A percentile compares a stretch with the other conserved stretches of the same genome.
Evolutionary conservation across 2,329 filamentous ascomycete species (phyloP).

Genomic region (Clonostachys rosea): DNA sequence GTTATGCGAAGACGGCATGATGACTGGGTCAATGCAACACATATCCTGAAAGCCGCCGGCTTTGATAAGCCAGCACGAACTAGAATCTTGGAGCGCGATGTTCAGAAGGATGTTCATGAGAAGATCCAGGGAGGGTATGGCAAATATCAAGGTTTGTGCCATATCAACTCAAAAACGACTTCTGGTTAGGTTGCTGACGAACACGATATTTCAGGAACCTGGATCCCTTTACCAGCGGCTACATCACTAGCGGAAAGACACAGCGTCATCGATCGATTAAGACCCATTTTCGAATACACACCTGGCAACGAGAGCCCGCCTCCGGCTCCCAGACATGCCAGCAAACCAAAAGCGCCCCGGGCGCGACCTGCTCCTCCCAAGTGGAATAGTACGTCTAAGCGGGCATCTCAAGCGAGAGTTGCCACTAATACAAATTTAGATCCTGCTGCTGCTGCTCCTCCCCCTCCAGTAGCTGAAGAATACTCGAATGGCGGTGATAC

Average conservation of each 20-base stretch:
- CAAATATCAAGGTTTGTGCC: slow-evolving; percentile 80
- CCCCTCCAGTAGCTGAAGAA: slow-evolving; percentile 41
- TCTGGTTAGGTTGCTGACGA: slow-evolving; percentile 4
- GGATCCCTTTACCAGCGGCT: slow-evolving; percentile 85
- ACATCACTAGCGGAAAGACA: slow-evolving; percentile 82
- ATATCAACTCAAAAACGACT: neutral
- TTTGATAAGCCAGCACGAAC: slow-evolving; percentile 97
- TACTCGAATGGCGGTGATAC: slow-evolving; percentile 49
- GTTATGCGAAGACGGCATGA: slow-evolving; percentile 92
- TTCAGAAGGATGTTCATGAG: slow-evolving; percentile 93
- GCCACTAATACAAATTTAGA: neutral
- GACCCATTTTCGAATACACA: slow-evolving; percentile 84
- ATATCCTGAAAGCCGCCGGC: slow-evolving; percentile 93
- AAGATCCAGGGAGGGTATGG: slow-evolving; percentile 98
- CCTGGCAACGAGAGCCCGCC: slow-evolving; percentile 85
- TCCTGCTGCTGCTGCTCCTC: slow-evolving; percentile 7
- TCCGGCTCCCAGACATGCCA: slow-evolving; percentile 87
- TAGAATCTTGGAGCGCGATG: slow-evolving; percentile 90
- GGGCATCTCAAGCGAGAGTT: neutral
- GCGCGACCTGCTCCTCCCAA: slow-evolving; percentile 46
- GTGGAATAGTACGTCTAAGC: slow-evolving; percentile 33
- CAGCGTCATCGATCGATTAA: slow-evolving; percentile 76
- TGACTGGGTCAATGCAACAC: slow-evolving; percentile 99
- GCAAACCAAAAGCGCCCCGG: slow-evolving; percentile 75
- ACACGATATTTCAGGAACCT: slow-evolving; percentile 61